These are phyloP conservation scores for Cruciata laevipes DNA, from an alignment of 257 asterid species.

Conservation along the genomic window DNA sequence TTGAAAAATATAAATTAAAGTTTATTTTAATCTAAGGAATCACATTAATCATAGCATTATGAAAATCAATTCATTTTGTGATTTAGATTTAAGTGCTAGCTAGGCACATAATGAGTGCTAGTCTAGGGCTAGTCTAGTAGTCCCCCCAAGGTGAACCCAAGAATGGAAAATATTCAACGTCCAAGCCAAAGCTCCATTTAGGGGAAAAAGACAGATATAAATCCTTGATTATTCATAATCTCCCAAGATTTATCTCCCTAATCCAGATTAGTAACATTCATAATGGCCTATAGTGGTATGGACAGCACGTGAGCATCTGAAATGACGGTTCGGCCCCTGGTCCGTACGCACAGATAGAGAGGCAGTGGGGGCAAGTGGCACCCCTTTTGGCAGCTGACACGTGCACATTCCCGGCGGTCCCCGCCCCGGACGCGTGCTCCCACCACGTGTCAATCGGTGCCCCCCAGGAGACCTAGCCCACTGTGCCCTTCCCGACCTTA, in stretches of 20 bases:
- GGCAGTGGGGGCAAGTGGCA: background rate
- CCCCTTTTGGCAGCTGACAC: conserved; percentile 11
- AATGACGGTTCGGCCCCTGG: background rate
- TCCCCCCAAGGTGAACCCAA: conserved; percentile 3
- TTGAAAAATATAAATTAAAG: too few species aligned
- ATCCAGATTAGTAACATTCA: background rate
- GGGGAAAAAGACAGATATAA: background rate
- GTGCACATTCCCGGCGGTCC: conserved; percentile 9
- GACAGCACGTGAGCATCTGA: background rate
- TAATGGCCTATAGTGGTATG: background rate
- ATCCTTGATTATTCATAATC: too few species aligned
- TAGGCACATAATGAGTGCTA: background rate
- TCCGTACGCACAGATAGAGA: conserved; percentile 13
- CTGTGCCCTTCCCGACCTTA: background rate
- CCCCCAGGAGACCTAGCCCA: background rate
- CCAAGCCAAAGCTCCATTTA: background rate
- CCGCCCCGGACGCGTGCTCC: background rate
- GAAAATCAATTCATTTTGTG: too few species aligned
- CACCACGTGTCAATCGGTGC: conserved; percentile 18
- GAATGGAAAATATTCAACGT: background rate
- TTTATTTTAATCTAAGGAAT: too few species aligned
- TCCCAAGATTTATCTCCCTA: background rate
- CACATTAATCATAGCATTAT: too few species aligned
- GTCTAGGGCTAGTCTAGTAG: background rate
- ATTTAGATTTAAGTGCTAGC: too few species aligned